Conservation (phyloP, 441 rosid genomes). For the Melastoma candidum region DNA sequence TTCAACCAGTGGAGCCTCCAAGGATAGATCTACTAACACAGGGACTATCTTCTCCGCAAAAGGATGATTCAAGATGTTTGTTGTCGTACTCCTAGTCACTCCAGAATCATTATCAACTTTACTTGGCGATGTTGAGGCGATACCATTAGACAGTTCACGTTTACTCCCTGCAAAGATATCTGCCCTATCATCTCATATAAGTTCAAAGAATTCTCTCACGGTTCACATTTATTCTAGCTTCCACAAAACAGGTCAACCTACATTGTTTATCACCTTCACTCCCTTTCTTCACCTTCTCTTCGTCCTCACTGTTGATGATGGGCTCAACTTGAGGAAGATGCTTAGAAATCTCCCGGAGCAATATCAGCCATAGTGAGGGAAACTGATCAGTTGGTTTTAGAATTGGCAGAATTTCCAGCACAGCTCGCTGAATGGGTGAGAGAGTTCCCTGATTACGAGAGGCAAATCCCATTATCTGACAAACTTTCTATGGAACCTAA, state of each 20-base stretch:
- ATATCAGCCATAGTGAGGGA: conserved; percentile 79
- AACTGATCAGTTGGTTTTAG: conserved; percentile 71
- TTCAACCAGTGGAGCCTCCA: conserved; percentile 63
- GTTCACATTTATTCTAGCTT: no score
- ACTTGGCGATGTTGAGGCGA: conserved; percentile 26
- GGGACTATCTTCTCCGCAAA: conserved; percentile 84
- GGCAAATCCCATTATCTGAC: neutral
- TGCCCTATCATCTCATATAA: conserved; percentile 10
- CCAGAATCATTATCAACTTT: conserved; percentile 31
- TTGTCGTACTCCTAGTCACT: conserved; percentile 22
- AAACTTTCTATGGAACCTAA: no score
- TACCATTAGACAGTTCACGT: conserved; percentile 32
- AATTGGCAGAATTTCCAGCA: conserved; percentile 72
- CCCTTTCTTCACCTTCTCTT: conserved; percentile 35
- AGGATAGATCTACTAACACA: conserved; percentile 69
- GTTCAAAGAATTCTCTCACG: no score
- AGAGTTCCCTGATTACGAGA: conserved; percentile 49
- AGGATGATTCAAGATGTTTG: conserved; percentile 34
- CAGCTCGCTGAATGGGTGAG: conserved; percentile 72
- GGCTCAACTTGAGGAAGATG: conserved; percentile 73
- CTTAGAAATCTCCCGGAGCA: conserved; percentile 59
- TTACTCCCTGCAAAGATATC: conserved; percentile 26
- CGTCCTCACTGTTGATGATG: conserved; percentile 33
- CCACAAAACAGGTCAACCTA: conserved; percentile 12
- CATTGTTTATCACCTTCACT: conserved; percentile 36